phyloP scores from a whole-genome alignment of 1,284 basidiomycete species.

The Tilletia walkeri region DNA sequence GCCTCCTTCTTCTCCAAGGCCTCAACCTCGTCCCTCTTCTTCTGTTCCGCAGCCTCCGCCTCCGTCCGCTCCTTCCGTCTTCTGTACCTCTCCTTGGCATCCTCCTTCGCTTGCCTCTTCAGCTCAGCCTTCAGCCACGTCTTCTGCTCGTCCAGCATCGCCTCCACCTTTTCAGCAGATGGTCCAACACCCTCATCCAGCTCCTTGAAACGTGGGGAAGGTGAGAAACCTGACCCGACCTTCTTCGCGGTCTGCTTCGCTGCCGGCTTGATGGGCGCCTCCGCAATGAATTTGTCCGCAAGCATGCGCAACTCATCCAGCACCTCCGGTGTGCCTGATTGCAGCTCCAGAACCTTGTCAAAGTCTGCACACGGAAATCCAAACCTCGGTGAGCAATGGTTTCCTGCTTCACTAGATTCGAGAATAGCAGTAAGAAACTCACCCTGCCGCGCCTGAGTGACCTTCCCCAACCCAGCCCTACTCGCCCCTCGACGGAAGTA shows the following conservation, averaged over 20 bases:
- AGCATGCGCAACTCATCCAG: conserved; percentile 24
- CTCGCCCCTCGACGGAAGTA: conserved; percentile 29
- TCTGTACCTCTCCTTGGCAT: not conserved
- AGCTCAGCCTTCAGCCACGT: not conserved
- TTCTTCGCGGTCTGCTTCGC: not conserved
- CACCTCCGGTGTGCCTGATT: conserved; percentile 18
- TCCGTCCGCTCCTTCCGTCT: not conserved
- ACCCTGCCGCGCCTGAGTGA: conserved; percentile 22
- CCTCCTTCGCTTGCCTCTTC: not conserved
- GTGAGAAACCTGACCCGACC: not conserved
- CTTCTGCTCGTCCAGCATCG: not conserved
- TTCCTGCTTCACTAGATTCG: too few species aligned
- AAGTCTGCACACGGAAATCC: conserved; percentile 19
- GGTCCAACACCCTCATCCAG: not conserved
- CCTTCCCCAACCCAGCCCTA: conserved; percentile 21
- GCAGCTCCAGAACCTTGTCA: conserved; percentile 24
- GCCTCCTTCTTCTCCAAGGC: not conserved
- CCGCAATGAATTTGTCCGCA: conserved; percentile 18
- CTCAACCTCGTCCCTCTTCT: not conserved
- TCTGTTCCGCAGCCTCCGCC: not conserved
- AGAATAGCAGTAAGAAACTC: not conserved
- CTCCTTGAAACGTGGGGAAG: not conserved
- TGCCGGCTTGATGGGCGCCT: not conserved
- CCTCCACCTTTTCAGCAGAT: not conserved
- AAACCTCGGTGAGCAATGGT: not conserved